A percentile compares a stretch with the other conserved stretches of the same genome.
Conservation (phyloP, 2,329 filamentous ascomycete species). For the Neurospora sp. region DNA sequence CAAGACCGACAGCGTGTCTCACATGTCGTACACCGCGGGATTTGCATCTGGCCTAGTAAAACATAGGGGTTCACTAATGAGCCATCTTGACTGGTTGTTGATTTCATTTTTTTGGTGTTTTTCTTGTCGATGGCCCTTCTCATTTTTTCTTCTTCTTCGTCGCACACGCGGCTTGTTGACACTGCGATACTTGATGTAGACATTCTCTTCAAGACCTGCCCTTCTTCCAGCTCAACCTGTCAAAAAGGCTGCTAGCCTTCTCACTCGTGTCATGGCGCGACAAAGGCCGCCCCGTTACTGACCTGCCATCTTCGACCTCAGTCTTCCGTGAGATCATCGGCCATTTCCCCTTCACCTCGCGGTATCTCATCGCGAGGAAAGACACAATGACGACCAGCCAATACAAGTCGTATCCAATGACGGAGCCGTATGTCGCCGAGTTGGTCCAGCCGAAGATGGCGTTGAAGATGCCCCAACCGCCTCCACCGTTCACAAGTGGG, state of each 20-base stretch:
- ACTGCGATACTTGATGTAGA: background rate
- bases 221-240: background rate
- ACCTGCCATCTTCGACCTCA: background rate
- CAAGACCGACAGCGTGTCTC: too few relatives aligned
- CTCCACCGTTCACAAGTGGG: slow-evolving; percentile 59
- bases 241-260: background rate
- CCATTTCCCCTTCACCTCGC: slow-evolving; percentile 47
- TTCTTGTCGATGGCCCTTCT: background rate
- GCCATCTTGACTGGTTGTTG: background rate
- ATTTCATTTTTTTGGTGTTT: background rate
- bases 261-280: background rate
- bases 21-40: background rate
- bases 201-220: background rate
- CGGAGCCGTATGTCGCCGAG: slow-evolving; percentile 77
- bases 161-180: background rate
- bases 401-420: slow-evolving; percentile 81
- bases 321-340: slow-evolving; percentile 29
- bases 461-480: slow-evolving; percentile 83
- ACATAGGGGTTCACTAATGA: background rate
- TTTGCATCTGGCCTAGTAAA: background rate
- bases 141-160: background rate
- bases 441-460: slow-evolving; percentile 81
- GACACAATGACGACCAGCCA: slow-evolving; percentile 64
- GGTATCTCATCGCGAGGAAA: slow-evolving; percentile 57
- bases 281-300: background rate